Evolutionary conservation across 2,329 filamentous ascomycete species (phyloP), one percentile per base, ranked within the genome.

Genomic region (Hypoxylon sp.): DNA sequence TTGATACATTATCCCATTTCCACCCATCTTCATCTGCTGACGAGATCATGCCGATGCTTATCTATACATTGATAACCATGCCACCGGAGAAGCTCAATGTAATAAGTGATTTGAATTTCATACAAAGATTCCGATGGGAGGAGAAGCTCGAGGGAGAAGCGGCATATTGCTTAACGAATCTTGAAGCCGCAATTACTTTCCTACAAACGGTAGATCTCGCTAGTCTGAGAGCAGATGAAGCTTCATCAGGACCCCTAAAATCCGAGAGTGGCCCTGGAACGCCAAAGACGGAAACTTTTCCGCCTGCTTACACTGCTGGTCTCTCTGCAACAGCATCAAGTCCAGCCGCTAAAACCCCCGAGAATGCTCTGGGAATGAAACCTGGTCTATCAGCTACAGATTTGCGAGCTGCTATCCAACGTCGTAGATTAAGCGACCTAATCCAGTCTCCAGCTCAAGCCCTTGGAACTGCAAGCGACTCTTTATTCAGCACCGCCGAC

Each of bases 21-120:
- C 88, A 90, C 68, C 88, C 87, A 17, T 90, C 94, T 0, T 97
- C 96, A 0, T 98, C 96, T 0, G 96, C 96, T 2, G 96, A 99
- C 77, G 96, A 98, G 80, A 97, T 99, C 60, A 90, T 99, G 78
- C 96, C 96, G 0, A 97, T 97, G 79, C 86, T 99, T 69, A 99
- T 99, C 68, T 99, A 97, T 81, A 93, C 94, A 0, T 87, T 99
- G 66, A 97, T 99, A 77, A 98, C 94, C 2, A 91, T 94, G 48
- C 91, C 93, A 0, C 92, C 94, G 0, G 92, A 96, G 79, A 88
- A 90, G 34, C 90, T 98, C 51, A 93, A 94, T 78, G 91, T 94
- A 60, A 93, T 97, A 75, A 98, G 95, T 82, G 97, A 99, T 78
- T 84, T 97, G n/a, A 89, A 92, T 73, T 99, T 98, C 78, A 94